Percentiles rank a stretch among this genome's conserved stretches.
phyloP scores from a whole-genome alignment of 345 rosid species.

The Brassica carinata region DNA sequence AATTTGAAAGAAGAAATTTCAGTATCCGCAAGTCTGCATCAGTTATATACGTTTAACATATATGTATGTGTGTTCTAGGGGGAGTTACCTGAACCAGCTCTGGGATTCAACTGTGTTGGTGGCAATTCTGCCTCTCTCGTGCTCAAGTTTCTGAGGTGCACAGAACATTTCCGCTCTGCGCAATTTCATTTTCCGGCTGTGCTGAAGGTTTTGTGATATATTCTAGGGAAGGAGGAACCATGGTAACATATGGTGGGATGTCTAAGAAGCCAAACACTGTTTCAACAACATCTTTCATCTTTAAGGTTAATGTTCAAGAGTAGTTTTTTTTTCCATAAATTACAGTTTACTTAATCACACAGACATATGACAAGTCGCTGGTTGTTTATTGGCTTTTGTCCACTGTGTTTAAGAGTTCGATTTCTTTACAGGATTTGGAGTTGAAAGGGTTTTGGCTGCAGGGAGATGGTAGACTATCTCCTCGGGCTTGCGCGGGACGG shows the following conservation, averaged over 20 bases:
- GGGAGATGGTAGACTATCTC: conserved; percentile 77
- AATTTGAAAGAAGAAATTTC: neutral
- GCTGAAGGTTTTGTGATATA: conserved; percentile 17
- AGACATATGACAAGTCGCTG: neutral
- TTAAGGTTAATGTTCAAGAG: conserved; percentile 48
- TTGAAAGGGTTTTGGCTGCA: conserved; percentile 92
- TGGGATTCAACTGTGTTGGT: conserved; percentile 92
- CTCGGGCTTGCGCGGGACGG: conserved; percentile 58
- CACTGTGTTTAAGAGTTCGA: neutral
- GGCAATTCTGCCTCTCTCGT: conserved; percentile 83
- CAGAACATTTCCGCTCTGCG: neutral
- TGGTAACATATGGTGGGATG: conserved; percentile 98
- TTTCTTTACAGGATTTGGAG: conserved; percentile 65
- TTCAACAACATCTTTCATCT: conserved; percentile 81
- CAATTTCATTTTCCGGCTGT: neutral
- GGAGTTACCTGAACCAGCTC: conserved; percentile 63
- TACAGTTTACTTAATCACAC: neutral
- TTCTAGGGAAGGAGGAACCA: conserved; percentile 75
- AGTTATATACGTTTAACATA: neutral
- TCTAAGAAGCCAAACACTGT: conserved; percentile 80
- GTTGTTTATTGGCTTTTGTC: neutral
- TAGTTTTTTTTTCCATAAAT: neutral
- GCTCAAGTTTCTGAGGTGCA: conserved; percentile 73
- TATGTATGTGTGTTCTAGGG: conserved; percentile 43
- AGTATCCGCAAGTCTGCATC: neutral